These are phyloP conservation scores for Hypomontagnella submonticulosa DNA, from an alignment of 495 filamentous ascomycete species.

Conservation along the genomic window DNA sequence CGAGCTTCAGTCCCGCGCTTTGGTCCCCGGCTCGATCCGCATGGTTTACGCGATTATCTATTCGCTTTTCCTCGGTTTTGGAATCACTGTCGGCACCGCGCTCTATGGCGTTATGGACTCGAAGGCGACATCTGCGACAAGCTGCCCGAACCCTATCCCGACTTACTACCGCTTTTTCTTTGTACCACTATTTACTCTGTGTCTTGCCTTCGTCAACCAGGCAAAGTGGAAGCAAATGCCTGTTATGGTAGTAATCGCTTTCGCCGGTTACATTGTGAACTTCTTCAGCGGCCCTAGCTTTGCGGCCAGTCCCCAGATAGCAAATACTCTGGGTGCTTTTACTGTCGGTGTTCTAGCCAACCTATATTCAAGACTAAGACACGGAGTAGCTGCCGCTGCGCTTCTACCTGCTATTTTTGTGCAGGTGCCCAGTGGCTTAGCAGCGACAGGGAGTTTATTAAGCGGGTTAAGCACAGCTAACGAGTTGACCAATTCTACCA, in stretches of 20 bases:
- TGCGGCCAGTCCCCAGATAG: slow-evolving; percentile 79
- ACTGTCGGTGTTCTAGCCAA: slow-evolving; percentile 89
- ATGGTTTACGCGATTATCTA: slow-evolving; percentile 98
- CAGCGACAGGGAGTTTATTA: slow-evolving; percentile 83
- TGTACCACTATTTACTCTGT: slow-evolving; percentile 83
- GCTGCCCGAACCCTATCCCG: slow-evolving; percentile 71
- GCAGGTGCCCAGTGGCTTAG: slow-evolving; percentile 89
- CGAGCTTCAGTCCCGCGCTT: slow-evolving; percentile 85
- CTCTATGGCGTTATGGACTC: slow-evolving; percentile 85
- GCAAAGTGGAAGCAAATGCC: slow-evolving; percentile 91
- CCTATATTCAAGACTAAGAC: slow-evolving; percentile 82
- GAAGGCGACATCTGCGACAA: slow-evolving; percentile 77
- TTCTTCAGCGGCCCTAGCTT: slow-evolving; percentile 81
- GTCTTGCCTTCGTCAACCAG: slow-evolving; percentile 86
- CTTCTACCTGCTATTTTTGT: slow-evolving; percentile 96
- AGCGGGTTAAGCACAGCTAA: slow-evolving; percentile 87
- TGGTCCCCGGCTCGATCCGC: slow-evolving; percentile 90
- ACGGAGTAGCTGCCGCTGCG: slow-evolving; percentile 86
- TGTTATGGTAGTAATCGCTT: slow-evolving; percentile 83
- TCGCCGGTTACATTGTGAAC: slow-evolving; percentile 88
- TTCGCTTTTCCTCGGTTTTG: slow-evolving; percentile 94
- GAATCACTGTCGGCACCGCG: slow-evolving; percentile 92
- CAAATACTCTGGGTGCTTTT: slow-evolving; percentile 85
- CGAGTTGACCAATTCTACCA: slow-evolving; percentile 67
- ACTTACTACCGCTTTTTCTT: slow-evolving; percentile 76